Conservation (phyloP, 192 early-diverging fungal genomes). For the Bifiguratus adelaidae region DNA sequence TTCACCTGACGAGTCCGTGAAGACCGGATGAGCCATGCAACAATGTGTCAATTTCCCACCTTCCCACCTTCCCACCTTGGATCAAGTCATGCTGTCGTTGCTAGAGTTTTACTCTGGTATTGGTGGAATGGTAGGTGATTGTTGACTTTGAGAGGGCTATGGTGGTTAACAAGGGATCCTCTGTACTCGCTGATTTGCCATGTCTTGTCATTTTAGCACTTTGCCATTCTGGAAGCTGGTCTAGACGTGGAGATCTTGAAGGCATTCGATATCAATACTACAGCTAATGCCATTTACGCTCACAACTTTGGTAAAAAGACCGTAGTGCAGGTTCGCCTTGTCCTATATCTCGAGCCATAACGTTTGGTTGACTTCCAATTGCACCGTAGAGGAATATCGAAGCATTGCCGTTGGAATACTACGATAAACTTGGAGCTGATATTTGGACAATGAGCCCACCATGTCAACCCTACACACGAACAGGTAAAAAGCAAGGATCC, state of each 20-base stretch:
- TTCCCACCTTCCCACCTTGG: too few relatives aligned
- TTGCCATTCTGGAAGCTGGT: conserved; percentile 56
- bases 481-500: conserved; percentile 59
- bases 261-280: conserved; percentile 93
- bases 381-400: conserved; percentile 46
- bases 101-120: conserved; percentile 56
- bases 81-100: too few relatives aligned
- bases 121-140: conserved; percentile 41
- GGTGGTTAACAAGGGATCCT: too few relatives aligned
- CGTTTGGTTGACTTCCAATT: neutral
- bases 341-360: neutral
- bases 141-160: too few relatives aligned
- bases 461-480: conserved; percentile 71
- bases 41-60: too few relatives aligned
- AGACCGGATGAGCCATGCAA: too few relatives aligned
- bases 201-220: conserved; percentile 41
- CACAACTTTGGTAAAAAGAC: conserved; percentile 14
- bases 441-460: conserved; percentile 78
- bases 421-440: conserved; percentile 51
- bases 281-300: conserved; percentile 59
- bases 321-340: conserved; percentile 14
- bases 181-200: neutral
- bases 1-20: too few relatives aligned
- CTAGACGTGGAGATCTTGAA: conserved; percentile 53
- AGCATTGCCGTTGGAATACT: conserved; percentile 40